phyloP scores from a whole-genome alignment of 345 rosid species.

The Eucalyptus pauciflora region DNA sequence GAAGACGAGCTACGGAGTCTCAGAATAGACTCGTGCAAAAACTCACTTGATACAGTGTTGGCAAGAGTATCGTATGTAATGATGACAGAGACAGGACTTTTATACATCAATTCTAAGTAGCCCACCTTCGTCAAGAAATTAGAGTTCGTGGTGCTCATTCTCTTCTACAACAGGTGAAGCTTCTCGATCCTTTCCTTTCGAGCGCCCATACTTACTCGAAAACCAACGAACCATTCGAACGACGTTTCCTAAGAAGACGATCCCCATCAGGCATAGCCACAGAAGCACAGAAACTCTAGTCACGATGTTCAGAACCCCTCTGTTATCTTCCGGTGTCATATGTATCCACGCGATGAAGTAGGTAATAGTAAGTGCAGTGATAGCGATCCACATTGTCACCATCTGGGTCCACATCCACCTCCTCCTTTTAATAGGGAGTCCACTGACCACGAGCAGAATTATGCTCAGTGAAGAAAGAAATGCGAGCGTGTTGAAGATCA shows the following conservation, averaged over 20 bases:
- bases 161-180: not conserved
- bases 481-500: not conserved
- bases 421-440: conserved; percentile 7
- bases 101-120: not conserved
- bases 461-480: conserved; percentile 18
- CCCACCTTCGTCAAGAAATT: not conserved
- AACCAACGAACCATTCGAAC: not conserved
- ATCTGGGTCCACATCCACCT: conserved; percentile 16
- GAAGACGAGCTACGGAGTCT: not conserved
- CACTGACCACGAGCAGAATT: conserved; percentile 14
- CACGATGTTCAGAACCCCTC: not conserved
- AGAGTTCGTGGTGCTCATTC: not conserved
- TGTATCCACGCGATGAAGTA: not conserved
- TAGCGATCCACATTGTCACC: conserved; percentile 16
- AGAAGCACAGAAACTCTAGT: not conserved
- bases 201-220: not conserved
- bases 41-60: not conserved
- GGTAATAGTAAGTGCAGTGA: conserved; percentile 1
- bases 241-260: not conserved
- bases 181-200: not conserved
- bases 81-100: not conserved
- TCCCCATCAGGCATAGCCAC: not conserved
- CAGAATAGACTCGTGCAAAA: not conserved
- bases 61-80: not conserved
- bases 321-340: not conserved